phyloP scores from a whole-genome alignment of 345 rosid genomes.

The Moricandia arvensis region DNA sequence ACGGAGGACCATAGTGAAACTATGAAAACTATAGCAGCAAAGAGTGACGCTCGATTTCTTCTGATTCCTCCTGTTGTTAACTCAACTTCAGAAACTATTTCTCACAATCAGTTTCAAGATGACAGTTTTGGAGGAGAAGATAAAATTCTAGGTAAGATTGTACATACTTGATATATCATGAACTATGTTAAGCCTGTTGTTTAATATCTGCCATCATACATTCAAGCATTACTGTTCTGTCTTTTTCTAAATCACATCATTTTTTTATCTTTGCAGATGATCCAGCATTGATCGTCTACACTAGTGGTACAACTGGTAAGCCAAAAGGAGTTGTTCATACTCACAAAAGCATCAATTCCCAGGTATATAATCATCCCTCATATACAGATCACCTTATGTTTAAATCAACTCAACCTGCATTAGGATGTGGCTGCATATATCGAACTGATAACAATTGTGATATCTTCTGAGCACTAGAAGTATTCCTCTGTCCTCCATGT shows the following conservation, averaged over 20 bases:
- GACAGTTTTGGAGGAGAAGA: constrained; percentile 37
- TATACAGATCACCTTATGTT: background rate
- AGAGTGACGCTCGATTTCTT: constrained; percentile 61
- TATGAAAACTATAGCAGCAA: constrained; percentile 69
- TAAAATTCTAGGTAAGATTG: constrained; percentile 41
- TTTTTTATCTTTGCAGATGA: constrained; percentile 50
- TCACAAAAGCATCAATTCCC: constrained; percentile 77
- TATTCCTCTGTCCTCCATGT: constrained; percentile 15
- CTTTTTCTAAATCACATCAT: constrained; percentile 19
- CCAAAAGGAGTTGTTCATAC: constrained; percentile 98
- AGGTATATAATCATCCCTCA: constrained; percentile 43
- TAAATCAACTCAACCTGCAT: background rate
- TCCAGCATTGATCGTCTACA: constrained; percentile 87
- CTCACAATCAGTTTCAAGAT: constrained; percentile 36
- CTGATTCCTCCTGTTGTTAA: constrained; percentile 60
- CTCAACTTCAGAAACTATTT: constrained; percentile 43
- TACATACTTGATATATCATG: constrained; percentile 25
- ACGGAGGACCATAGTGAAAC: constrained; percentile 66
- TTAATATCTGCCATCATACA: background rate
- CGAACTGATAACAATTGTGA: background rate
- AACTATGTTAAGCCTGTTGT: constrained; percentile 4
- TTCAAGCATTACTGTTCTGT: constrained; percentile 9
- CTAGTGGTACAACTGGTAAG: constrained; percentile 98
- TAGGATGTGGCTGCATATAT: background rate
- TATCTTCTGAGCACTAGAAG: background rate